Evolutionary conservation across 2,329 filamentous ascomycete species (phyloP).

Genomic region (Xylariaceae sp.): DNA sequence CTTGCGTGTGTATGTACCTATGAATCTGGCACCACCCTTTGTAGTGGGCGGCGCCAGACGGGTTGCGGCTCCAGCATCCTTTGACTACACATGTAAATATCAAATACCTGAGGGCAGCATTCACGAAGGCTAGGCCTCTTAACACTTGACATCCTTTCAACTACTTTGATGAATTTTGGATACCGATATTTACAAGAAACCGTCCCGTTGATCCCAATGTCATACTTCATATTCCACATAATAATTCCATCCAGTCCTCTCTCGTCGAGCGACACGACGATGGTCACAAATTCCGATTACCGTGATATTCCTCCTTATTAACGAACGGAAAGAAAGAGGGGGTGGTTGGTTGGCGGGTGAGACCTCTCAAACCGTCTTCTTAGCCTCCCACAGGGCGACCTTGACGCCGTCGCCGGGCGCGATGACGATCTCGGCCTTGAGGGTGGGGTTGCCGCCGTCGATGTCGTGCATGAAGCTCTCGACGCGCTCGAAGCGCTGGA

Average conservation of each 20-base stretch:
- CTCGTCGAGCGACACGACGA: no score
- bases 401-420: slow-evolving; percentile 61
- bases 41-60: no score
- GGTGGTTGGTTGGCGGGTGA: no score
- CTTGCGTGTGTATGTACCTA: no score
- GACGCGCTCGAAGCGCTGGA: slow-evolving; percentile 71
- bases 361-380: slow-evolving; percentile 27
- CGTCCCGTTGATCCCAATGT: not conserved
- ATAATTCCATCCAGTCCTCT: not conserved
- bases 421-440: slow-evolving; percentile 64
- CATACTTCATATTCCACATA: not conserved
- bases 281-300: no score
- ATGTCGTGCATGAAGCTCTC: slow-evolving; percentile 59
- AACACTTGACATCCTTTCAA: no score
- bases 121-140: no score
- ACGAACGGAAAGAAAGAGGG: not conserved
- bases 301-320: no score
- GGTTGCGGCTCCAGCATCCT: no score
- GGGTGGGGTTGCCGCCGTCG: slow-evolving; percentile 54
- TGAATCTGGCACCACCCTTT: no score
- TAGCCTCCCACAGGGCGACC: slow-evolving; percentile 57
- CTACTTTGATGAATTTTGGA: not conserved
- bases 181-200: not conserved
- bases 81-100: no score
- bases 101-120: no score